Evolutionary conservation across 257 asterid species (phyloP).

Genomic region (Coffea canephora): DNA sequence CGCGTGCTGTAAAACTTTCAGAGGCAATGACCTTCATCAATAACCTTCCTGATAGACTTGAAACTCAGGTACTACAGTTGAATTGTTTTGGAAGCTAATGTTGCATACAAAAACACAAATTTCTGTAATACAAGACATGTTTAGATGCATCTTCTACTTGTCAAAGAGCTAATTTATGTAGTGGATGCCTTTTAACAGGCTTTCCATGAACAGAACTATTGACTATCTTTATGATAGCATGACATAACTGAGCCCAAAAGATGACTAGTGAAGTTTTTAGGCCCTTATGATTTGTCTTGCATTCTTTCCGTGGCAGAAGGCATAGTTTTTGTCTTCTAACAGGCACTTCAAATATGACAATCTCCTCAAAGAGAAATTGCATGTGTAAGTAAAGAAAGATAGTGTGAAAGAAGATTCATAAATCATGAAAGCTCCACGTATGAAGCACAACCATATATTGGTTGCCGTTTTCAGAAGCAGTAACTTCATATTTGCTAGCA

Average conservation of each 20-base stretch:
- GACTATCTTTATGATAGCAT: neutral
- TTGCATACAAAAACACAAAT: neutral
- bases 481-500: conserved; percentile 19
- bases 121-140: neutral
- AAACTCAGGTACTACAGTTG: conserved; percentile 64
- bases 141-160: neutral
- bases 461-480: neutral
- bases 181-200: neutral
- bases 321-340: neutral
- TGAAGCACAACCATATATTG: neutral
- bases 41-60: conserved; percentile 85
- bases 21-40: conserved; percentile 84
- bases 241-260: neutral
- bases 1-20: conserved; percentile 76
- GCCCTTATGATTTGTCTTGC: neutral
- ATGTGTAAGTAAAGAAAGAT: neutral
- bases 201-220: neutral
- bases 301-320: neutral
- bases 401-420: neutral
- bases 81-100: neutral
- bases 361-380: neutral
- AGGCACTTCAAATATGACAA: neutral
- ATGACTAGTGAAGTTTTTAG: neutral
- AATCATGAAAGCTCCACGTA: neutral
- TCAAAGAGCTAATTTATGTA: neutral